phyloP scores from a whole-genome alignment of 306 rosid genomes.

The Citrullus colocynthis region DNA sequence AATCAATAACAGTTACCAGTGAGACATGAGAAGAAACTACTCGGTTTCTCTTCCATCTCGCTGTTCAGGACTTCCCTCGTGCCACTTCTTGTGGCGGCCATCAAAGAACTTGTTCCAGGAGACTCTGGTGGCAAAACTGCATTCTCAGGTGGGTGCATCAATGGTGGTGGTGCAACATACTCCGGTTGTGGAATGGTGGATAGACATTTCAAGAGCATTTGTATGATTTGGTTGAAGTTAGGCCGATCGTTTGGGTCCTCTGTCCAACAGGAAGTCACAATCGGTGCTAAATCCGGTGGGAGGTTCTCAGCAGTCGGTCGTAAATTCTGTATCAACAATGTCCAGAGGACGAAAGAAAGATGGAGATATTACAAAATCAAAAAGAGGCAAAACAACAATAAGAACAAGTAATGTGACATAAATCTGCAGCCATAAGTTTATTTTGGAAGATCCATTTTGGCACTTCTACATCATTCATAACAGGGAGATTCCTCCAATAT shows the following conservation, averaged over 20 bases:
- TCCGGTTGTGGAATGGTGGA: constrained; percentile 35
- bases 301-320: constrained; percentile 81
- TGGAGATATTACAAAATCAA: background rate
- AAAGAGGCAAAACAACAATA: background rate
- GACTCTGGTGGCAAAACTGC: constrained; percentile 78
- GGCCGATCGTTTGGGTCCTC: constrained; percentile 80
- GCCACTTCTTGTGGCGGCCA: constrained; percentile 45
- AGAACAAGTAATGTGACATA: background rate
- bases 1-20: constrained; percentile 18
- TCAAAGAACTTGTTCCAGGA: constrained; percentile 84
- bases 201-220: constrained; percentile 69
- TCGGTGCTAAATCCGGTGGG: constrained; percentile 54
- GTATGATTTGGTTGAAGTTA: constrained; percentile 63
- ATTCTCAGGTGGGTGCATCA: constrained; percentile 44
- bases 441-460: background rate
- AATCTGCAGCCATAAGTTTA: background rate
- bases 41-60: constrained; percentile 37
- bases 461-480: background rate
- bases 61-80: constrained; percentile 26
- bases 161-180: constrained; percentile 30
- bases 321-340: constrained; percentile 44
- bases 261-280: constrained; percentile 85
- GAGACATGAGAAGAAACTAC: constrained; percentile 62
- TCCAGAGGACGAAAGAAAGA: background rate
- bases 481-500: background rate